Conservation (phyloP, 192 early-diverging fungal species). For the Rhizophagus clarus region DNA sequence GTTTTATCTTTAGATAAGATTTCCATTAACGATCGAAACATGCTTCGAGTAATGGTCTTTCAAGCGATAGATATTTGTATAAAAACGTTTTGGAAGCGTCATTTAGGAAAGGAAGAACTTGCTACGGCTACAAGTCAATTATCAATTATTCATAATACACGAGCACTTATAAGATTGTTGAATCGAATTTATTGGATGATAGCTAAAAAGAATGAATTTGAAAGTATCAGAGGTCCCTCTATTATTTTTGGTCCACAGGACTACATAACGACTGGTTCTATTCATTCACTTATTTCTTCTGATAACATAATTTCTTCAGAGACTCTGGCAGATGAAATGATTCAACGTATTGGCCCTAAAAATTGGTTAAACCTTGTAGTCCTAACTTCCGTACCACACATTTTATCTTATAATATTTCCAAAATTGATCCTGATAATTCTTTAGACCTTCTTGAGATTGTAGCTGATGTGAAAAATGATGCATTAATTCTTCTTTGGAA, state of each 20-base stretch:
- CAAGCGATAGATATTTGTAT: neutral
- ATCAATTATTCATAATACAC: neutral
- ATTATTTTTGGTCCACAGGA: slow-evolving; percentile 1
- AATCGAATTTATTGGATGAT: slow-evolving; percentile 10
- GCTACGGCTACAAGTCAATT: neutral
- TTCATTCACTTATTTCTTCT: neutral
- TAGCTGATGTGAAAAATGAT: neutral
- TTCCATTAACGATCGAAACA: neutral
- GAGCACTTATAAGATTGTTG: neutral
- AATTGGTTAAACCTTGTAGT: neutral
- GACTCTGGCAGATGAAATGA: neutral
- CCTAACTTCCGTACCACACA: neutral
- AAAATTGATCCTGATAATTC: slow-evolving; percentile 9
- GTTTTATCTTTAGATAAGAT: neutral
- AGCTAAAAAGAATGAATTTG: neutral
- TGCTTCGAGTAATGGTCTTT: neutral
- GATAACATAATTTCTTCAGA: neutral
- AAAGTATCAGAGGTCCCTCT: neutral
- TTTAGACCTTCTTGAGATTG: neutral
- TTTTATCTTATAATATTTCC: neutral
- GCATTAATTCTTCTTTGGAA: slow-evolving; percentile 2
- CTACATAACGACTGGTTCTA: neutral
- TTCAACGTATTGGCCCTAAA: slow-evolving; percentile 6
- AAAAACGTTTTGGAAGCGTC: neutral
- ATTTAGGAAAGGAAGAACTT: neutral